Base-by-base conservation (phyloP, 306 rosid species). In the Biancaea sappan region DNA sequence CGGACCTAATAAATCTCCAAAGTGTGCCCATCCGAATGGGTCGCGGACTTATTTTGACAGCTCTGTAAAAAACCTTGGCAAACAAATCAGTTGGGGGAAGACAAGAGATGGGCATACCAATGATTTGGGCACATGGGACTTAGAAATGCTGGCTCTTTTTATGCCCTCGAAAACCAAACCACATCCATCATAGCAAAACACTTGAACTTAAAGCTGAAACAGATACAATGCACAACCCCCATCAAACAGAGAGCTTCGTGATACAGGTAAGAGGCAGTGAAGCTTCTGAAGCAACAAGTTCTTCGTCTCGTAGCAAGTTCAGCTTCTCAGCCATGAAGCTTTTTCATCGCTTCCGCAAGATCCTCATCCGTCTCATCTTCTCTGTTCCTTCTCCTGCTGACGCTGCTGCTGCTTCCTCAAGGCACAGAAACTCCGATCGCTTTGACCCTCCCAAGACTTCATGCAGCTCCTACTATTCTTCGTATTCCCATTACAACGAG, bases 401-500 rank as follows among this genome's bases (percentile, higher is more conserved):
- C 0, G 65, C 85, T 2, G 31, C 77, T 5, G 10, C 65, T 59
- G 15, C 41, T 59, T 59, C 65, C 18, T 41, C 84, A 16, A 80
- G 62, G 78, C 80, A 80, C 12, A 65, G 80, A 34, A 79, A 81
- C 64, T 76, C 81, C 28, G 94, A 90, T 25, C 70, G 80, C 38
- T 90, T 84, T 71, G 98, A 92, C 64, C 98, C 98, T 0, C 98
- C 98, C 0, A 92, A 90, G 82, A 92, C 91, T 6, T 92, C 98
- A 18, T 92, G 96, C 78, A 92, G 96, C 48, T 92, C 96, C 0
- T 85, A 88, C 72, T 92, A 92, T 70, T 89, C 96, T 0, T 90
- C 98, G 6, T 89, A 92, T 40, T 86, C 94, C 2, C 98, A 92
- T 69, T 90, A 90, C 41, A 84, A 88, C 41, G 96, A 92, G 51